Evolutionary conservation across 805 yeast species (phyloP).

Genomic region (Kazachstania psychrophila): DNA sequence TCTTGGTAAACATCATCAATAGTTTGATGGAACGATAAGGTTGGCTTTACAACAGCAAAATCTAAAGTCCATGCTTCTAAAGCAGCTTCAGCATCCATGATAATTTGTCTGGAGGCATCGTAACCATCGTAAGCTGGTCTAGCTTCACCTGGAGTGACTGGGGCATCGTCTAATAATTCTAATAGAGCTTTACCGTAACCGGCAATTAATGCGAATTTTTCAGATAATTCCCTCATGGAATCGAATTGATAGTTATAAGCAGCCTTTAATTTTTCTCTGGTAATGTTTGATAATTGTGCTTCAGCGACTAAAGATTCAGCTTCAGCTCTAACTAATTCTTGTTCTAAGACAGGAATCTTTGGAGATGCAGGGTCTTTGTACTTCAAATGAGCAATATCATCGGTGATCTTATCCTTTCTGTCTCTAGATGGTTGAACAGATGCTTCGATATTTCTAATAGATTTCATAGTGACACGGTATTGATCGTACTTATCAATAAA

Average conservation of each 20-base stretch:
- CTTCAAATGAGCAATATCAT: slow-evolving; percentile 93
- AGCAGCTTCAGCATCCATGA: slow-evolving; percentile 92
- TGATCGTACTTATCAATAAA: slow-evolving; percentile 97
- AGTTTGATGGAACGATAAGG: slow-evolving; percentile 74
- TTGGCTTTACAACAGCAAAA: slow-evolving; percentile 88
- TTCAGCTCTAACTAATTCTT: slow-evolving; percentile 97
- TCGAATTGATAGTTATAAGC: slow-evolving; percentile 96
- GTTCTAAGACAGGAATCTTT: slow-evolving; percentile 90
- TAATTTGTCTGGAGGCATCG: slow-evolving; percentile 96
- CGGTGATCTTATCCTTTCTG: slow-evolving; percentile 94
- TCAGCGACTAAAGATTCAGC: slow-evolving; percentile 98
- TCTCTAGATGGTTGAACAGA: slow-evolving; percentile 98
- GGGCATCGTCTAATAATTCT: slow-evolving; percentile 91
- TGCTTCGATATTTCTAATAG: slow-evolving; percentile 92
- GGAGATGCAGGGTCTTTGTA: slow-evolving; percentile 98
- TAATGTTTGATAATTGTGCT: slow-evolving; percentile 95
- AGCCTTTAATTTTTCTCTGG: slow-evolving; percentile 95
- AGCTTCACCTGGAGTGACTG: slow-evolving; percentile 98
- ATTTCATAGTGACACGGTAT: slow-evolving; percentile 90
- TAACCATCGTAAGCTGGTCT: slow-evolving; percentile 98
- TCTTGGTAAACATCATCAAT: slow-evolving; percentile 52
- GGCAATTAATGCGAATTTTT: slow-evolving; percentile 93
- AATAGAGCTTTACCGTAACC: slow-evolving; percentile 97
- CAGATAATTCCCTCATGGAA: slow-evolving; percentile 87
- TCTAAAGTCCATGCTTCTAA: slow-evolving; percentile 95